These are phyloP conservation scores for Coemansia sp. DNA, from an alignment of 192 early-diverging fungal species.

Conservation along the genomic window DNA sequence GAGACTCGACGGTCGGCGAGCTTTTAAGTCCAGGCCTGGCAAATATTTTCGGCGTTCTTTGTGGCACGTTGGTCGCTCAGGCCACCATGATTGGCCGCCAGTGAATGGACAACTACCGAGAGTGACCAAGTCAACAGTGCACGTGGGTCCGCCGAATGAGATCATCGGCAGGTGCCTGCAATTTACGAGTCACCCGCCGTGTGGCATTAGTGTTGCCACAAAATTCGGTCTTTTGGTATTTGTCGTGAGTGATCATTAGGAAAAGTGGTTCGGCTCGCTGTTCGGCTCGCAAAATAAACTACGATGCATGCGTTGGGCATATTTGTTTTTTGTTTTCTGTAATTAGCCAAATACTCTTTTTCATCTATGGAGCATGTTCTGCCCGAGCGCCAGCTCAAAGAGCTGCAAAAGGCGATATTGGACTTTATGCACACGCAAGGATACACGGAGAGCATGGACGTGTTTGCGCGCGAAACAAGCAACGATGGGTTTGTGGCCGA, in stretches of 20 bases:
- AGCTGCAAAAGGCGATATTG: slow-evolving; percentile 73
- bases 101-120: too few relatives aligned
- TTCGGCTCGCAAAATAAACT: too few relatives aligned
- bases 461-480: slow-evolving; percentile 69
- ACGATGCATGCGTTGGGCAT: not conserved
- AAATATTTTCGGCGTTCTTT: not conserved
- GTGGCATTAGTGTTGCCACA: too few relatives aligned
- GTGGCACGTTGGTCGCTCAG: not conserved
- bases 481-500: slow-evolving; percentile 72
- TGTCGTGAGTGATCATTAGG: too few relatives aligned
- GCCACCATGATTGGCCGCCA: not conserved
- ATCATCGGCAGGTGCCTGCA: not conserved
- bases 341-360: not conserved
- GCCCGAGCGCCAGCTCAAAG: slow-evolving; percentile 72
- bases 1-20: too few relatives aligned
- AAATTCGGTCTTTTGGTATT: too few relatives aligned
- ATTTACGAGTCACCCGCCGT: not conserved
- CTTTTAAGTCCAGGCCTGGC: too few relatives aligned
- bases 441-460: slow-evolving; percentile 64
- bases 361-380: slow-evolving; percentile 46
- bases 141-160: not conserved
- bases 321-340: not conserved
- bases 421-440: slow-evolving; percentile 85
- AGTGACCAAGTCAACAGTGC: not conserved
- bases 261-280: too few relatives aligned